Percentiles rank a stretch among this genome's conserved stretches.
Evolutionary conservation across 148 eudicot genomes (phyloP).

Genomic region (Pharnaceum exiguum): DNA sequence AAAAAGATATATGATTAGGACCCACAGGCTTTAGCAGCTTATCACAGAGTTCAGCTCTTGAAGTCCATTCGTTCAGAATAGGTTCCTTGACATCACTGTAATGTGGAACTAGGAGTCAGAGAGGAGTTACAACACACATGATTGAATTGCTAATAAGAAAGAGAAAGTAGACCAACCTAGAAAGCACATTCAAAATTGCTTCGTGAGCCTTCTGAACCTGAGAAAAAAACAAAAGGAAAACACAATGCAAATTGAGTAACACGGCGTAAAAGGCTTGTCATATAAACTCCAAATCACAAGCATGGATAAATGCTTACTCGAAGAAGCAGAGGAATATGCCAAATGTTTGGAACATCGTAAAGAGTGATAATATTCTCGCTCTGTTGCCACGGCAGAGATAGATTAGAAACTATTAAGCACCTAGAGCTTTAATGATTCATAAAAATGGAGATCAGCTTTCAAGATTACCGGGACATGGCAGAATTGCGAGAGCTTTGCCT

Average conservation of each 20-base stretch:
- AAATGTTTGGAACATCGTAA: slow-evolving; percentile 91
- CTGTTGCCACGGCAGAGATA: slow-evolving; percentile 30
- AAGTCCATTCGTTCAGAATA: slow-evolving; percentile 70
- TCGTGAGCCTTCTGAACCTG: slow-evolving; percentile 96
- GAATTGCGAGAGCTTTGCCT: slow-evolving; percentile 80
- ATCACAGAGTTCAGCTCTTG: slow-evolving; percentile 65
- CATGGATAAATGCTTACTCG: slow-evolving; percentile 42
- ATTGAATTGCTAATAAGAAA: not conserved
- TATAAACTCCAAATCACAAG: not conserved
- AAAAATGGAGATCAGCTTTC: not conserved
- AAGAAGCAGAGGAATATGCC: slow-evolving; percentile 90
- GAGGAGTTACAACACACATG: not conserved
- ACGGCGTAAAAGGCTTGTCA: not conserved
- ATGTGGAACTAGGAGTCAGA: not conserved
- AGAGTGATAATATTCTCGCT: slow-evolving; percentile 68
- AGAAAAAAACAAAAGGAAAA: slow-evolving; percentile 6
- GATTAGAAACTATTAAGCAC: not conserved
- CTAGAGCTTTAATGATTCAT: not conserved
- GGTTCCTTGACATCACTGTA: slow-evolving; percentile 59
- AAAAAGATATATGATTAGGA: slow-evolving; percentile 9
- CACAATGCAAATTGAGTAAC: not conserved
- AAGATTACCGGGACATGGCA: slow-evolving; percentile 87
- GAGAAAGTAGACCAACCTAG: slow-evolving; percentile 43
- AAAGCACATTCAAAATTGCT: slow-evolving; percentile 78
- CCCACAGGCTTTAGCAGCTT: slow-evolving; percentile 63